A percentile compares a stretch with the other conserved stretches of the same genome.
phyloP scores from a whole-genome alignment of 23 red algal species.

The Rhodosorus marinus region DNA sequence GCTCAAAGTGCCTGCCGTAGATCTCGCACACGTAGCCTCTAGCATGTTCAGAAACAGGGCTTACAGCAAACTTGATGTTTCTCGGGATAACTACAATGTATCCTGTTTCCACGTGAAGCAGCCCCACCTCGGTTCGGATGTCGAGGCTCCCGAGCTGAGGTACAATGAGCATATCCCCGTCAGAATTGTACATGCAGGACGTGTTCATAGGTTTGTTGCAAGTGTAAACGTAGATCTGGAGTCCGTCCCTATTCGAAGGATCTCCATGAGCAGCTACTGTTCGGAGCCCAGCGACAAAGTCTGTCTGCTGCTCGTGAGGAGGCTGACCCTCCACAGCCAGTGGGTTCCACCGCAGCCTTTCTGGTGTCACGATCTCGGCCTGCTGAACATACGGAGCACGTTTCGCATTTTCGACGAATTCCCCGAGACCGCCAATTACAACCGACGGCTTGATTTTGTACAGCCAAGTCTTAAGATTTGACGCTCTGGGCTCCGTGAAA shows the following conservation, averaged over 20 bases:
- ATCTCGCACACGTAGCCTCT: conserved; percentile 45
- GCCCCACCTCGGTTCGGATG: conserved; percentile 47
- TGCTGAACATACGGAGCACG: conserved; percentile 1
- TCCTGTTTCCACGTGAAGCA: conserved; percentile 18
- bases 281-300: conserved; percentile 53
- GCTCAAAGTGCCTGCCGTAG: conserved; percentile 41
- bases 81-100: conserved; percentile 40
- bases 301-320: neutral
- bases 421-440: conserved; percentile 3
- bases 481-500: conserved; percentile 41
- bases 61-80: conserved; percentile 45
- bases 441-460: conserved; percentile 42
- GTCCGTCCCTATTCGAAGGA: conserved; percentile 24
- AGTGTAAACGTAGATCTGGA: conserved; percentile 34
- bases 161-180: conserved; percentile 58
- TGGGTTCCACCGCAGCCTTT: conserved; percentile 46
- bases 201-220: conserved; percentile 24
- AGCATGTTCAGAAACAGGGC: too few relatives aligned
- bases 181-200: conserved; percentile 23
- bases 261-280: conserved; percentile 24
- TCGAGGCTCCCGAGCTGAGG: conserved; percentile 32
- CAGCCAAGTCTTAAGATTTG: conserved; percentile 49
- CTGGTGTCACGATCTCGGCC: conserved; percentile 24
- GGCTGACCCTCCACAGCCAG: conserved; percentile 7
- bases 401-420: neutral